These are phyloP conservation scores for Crithidia mellificae DNA, from an alignment of 208 protist genomes.

Conservation along the genomic window DNA sequence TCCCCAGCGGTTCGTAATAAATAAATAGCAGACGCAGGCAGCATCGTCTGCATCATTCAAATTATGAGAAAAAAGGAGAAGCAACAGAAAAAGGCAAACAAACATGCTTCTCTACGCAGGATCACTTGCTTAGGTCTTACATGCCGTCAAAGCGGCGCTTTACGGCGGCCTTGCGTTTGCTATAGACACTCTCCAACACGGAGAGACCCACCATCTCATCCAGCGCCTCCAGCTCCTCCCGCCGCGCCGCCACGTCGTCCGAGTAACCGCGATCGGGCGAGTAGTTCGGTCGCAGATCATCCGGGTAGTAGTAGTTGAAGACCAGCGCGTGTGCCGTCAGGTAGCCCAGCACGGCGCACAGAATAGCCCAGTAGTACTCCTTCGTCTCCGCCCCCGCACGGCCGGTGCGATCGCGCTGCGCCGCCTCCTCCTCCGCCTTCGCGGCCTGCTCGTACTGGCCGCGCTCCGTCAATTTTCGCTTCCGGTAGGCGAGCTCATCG, in stretches of 20 bases:
- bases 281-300: conserved; percentile 81
- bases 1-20: too few relatives aligned
- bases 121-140: too few relatives aligned
- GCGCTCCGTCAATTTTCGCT: conserved; percentile 83
- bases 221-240: conserved; percentile 61
- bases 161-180: conserved; percentile 59
- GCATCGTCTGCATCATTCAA: too few relatives aligned
- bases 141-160: conserved; percentile 43
- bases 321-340: conserved; percentile 74
- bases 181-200: conserved; percentile 81
- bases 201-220: conserved; percentile 80
- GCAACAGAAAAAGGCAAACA: too few relatives aligned
- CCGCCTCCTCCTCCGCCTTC: conserved; percentile 73
- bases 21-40: too few relatives aligned
- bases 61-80: too few relatives aligned
- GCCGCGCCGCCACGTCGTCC: conserved; percentile 75
- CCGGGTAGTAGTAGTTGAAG: conserved; percentile 81
- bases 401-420: conserved; percentile 60
- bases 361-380: conserved; percentile 86
- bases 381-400: conserved; percentile 66
- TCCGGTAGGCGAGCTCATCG: conserved; percentile 82
- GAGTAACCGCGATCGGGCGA: conserved; percentile 80
- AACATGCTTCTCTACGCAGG: too few relatives aligned
- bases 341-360: conserved; percentile 75
- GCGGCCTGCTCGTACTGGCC: conserved; percentile 81